Conservation (phyloP, 2,329 filamentous ascomycete species). For the Diaporthe ilicicola region DNA sequence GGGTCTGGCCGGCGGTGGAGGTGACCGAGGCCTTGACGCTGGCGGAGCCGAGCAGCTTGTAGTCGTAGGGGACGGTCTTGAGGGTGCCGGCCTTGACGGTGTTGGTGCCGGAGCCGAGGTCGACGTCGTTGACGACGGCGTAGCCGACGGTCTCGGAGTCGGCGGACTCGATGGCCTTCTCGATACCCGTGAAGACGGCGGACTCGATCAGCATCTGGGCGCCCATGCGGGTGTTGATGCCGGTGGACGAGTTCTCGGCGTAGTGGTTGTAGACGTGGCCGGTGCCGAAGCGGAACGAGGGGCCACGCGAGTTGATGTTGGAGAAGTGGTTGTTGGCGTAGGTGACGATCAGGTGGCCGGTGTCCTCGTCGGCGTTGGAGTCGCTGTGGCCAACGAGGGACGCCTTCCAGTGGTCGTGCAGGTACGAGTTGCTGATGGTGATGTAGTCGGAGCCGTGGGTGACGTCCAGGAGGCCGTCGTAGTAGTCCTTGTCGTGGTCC, state of each 20-base stretch:
- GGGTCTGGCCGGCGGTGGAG: constrained; percentile 49
- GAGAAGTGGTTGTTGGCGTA: constrained; percentile 71
- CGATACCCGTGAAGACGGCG: constrained; percentile 54
- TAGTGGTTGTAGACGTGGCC: constrained; percentile 62
- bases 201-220: constrained; percentile 69
- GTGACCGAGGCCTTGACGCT: constrained; percentile 55
- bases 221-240: constrained; percentile 65
- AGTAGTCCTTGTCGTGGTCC: constrained; percentile 72
- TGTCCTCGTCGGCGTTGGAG: constrained; percentile 66
- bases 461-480: constrained; percentile 72
- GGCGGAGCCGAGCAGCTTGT: constrained; percentile 58
- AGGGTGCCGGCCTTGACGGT: constrained; percentile 60
- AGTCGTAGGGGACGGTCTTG: constrained; percentile 60
- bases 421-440: constrained; percentile 55
- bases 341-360: constrained; percentile 68
- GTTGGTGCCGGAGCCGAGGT: constrained; percentile 55
- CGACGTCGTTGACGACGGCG: constrained; percentile 51
- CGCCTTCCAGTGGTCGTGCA: constrained; percentile 66
- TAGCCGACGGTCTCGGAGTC: constrained; percentile 53
- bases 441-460: constrained; percentile 71
- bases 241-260: constrained; percentile 50
- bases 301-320: constrained; percentile 71
- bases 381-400: constrained; percentile 69
- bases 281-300: constrained; percentile 72
- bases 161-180: constrained; percentile 46